Evolutionary conservation across 2,329 filamentous ascomycete genomes (phyloP).

Genomic region (Colletotrichum sp.): DNA sequence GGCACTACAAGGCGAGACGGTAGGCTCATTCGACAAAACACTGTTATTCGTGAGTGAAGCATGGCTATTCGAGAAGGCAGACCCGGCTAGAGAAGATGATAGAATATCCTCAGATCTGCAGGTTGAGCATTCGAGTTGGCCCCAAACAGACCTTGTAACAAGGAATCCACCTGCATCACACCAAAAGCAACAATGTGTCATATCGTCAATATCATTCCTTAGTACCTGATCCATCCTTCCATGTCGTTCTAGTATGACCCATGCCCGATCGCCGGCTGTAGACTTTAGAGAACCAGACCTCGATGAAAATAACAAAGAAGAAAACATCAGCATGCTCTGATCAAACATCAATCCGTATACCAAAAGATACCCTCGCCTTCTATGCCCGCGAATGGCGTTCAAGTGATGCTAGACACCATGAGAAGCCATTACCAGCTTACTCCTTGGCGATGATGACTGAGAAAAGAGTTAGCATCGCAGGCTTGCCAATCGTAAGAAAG

Average conservation of each 20-base stretch:
- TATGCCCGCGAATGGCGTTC: neutral
- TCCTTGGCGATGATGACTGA: slow-evolving; percentile 1
- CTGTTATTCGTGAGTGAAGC: neutral
- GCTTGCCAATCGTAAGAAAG: no score
- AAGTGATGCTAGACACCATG: neutral
- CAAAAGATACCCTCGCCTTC: neutral
- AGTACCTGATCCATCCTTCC: neutral
- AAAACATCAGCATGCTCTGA: neutral
- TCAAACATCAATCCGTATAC: neutral
- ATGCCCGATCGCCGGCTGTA: neutral
- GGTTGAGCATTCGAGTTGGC: neutral
- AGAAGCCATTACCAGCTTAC: neutral
- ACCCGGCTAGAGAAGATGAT: neutral
- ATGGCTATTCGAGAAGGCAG: neutral
- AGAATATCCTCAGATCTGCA: neutral
- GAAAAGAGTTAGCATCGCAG: neutral
- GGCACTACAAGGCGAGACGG: neutral
- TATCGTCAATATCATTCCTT: neutral
- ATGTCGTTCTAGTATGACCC: neutral
- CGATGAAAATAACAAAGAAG: neutral
- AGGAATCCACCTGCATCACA: neutral
- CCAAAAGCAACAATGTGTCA: neutral
- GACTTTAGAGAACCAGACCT: neutral
- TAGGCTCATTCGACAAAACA: neutral
- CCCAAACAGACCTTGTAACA: neutral